phyloP scores from a whole-genome alignment of 371 early-diverging fungal genomes.

The Parasitella parasitica region DNA sequence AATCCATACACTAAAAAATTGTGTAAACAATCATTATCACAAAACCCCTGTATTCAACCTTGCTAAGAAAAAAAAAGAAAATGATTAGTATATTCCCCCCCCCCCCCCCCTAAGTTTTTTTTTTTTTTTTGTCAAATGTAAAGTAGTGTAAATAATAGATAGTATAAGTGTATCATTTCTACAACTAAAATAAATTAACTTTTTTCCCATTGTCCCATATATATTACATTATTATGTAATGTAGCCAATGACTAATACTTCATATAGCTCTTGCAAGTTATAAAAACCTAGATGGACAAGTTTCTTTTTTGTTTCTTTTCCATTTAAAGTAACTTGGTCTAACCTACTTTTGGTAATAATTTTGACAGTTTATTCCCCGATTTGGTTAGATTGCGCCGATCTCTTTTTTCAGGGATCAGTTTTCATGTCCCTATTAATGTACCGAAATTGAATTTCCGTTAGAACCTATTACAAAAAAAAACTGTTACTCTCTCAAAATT shows the following conservation, averaged over 20 bases:
- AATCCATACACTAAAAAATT: neutral
- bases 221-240: neutral
- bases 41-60: neutral
- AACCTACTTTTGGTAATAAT: neutral
- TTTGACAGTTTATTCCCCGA: neutral
- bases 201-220: conserved; percentile 1
- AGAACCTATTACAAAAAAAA: too few relatives aligned
- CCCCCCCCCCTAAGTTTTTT: neutral
- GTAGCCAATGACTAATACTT: neutral
- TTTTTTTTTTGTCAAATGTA: neutral
- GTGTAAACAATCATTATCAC: neutral
- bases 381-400: neutral
- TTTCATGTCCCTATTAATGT: neutral
- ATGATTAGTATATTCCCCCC: neutral
- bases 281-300: neutral
- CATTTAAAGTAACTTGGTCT: neutral
- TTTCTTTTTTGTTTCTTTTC: too few relatives aligned
- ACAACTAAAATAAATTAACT: neutral
- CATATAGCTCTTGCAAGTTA: neutral
- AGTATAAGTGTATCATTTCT: neutral
- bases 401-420: neutral
- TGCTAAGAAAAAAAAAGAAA: neutral
- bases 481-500: too few relatives aligned
- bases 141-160: neutral
- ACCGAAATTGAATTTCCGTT: too few relatives aligned